Evolutionary conservation across 331 rosid genomes (phyloP).

Genomic region (Prunus yedoensis): DNA sequence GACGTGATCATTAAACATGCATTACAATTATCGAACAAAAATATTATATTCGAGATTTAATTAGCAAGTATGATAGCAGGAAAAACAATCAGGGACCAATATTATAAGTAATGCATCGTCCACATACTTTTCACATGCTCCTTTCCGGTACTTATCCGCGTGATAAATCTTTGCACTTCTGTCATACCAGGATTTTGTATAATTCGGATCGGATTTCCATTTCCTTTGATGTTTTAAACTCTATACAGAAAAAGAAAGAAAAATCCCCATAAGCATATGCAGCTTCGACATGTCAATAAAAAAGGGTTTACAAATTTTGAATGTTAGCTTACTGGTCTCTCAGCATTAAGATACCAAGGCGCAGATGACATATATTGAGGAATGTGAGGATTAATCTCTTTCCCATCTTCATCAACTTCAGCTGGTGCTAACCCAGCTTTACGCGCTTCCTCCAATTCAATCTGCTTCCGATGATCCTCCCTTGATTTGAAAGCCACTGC

Average conservation of each 20-base stretch:
- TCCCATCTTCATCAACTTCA: constrained; percentile 33
- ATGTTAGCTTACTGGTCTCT: constrained; percentile 31
- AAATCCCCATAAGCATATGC: neutral
- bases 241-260: constrained; percentile 11
- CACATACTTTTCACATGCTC: constrained; percentile 63
- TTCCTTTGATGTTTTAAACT: constrained; percentile 65
- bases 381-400: constrained; percentile 31
- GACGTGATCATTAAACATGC: neutral
- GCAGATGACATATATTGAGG: constrained; percentile 24
- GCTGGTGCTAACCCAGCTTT: constrained; percentile 68
- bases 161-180: constrained; percentile 45
- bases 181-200: constrained; percentile 46
- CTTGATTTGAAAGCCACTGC: constrained; percentile 52
- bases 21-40: neutral
- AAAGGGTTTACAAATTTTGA: neutral
- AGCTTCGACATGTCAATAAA: neutral
- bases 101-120: neutral
- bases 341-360: constrained; percentile 30
- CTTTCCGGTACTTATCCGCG: constrained; percentile 49
- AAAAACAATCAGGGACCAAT: neutral
- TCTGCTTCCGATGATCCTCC: constrained; percentile 47
- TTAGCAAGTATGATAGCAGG: neutral
- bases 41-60: neutral
- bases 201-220: constrained; percentile 54
- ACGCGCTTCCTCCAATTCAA: constrained; percentile 54